These are phyloP conservation scores for Gossypium trilobum DNA, from an alignment of 441 rosid genomes.

Conservation along the genomic window DNA sequence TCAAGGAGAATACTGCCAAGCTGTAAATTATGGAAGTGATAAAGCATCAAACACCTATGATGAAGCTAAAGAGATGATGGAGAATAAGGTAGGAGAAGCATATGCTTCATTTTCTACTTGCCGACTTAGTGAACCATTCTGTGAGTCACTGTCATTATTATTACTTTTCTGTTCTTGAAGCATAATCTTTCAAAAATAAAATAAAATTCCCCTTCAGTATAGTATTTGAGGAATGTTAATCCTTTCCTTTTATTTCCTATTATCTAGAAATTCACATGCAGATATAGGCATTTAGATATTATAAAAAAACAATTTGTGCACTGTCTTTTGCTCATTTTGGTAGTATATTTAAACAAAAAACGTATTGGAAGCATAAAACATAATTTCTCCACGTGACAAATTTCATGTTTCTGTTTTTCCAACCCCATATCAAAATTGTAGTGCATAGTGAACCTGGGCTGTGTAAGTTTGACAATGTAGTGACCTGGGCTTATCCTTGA, in stretches of 20 bases:
- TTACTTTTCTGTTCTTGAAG: background rate
- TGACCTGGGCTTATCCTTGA: background rate
- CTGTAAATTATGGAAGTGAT: background rate
- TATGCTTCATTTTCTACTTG: background rate
- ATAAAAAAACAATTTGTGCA: background rate
- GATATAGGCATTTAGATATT: background rate
- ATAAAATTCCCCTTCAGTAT: too few species aligned
- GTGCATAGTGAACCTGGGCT: background rate
- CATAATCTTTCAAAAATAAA: background rate
- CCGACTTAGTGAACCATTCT: background rate
- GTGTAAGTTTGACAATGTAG: background rate
- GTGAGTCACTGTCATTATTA: background rate
- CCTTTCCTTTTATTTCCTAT: too few species aligned
- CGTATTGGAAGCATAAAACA: background rate
- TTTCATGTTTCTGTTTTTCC: background rate
- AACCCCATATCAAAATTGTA: background rate
- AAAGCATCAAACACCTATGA: conserved; percentile 9
- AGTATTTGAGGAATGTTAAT: too few species aligned
- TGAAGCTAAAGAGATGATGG: conserved; percentile 18
- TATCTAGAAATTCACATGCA: background rate
- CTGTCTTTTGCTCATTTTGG: background rate
- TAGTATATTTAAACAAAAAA: background rate
- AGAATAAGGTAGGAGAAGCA: background rate
- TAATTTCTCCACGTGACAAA: background rate
- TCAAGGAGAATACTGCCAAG: background rate